These are phyloP conservation scores for Fraxinus sp. DNA, from an alignment of 305 asterid species.

Conservation along the genomic window DNA sequence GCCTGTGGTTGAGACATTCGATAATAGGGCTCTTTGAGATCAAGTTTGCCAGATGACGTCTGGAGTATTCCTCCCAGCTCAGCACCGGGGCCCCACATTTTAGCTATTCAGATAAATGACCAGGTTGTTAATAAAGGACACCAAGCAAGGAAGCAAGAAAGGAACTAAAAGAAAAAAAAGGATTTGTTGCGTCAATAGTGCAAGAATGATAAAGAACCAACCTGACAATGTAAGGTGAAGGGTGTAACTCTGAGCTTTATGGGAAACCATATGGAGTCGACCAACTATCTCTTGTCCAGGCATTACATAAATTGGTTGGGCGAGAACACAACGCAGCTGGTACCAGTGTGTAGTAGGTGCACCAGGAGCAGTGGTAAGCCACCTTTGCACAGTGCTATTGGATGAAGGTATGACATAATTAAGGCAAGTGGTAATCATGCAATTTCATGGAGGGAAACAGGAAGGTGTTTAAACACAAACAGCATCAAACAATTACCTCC, in stretches of 20 bases:
- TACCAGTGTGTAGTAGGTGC: constrained; percentile 98
- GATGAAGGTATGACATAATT: constrained; percentile 17
- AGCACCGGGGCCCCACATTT: constrained; percentile 96
- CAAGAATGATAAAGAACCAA: constrained; percentile 23
- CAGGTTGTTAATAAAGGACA: constrained; percentile 19
- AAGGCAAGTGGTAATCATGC: constrained; percentile 12
- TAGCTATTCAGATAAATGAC: constrained; percentile 41
- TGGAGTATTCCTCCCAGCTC: constrained; percentile 89
- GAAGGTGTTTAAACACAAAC: neutral
- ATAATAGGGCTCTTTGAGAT: constrained; percentile 95
- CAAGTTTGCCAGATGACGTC: constrained; percentile 79
- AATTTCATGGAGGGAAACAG: neutral
- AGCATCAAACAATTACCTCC: constrained; percentile 57
- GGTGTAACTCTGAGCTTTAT: constrained; percentile 93
- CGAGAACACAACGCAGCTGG: constrained; percentile 88
- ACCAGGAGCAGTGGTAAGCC: constrained; percentile 98
- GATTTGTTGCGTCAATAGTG: neutral
- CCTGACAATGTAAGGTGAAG: constrained; percentile 81
- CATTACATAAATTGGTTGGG: constrained; percentile 96
- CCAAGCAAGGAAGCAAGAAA: neutral
- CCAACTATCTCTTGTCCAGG: constrained; percentile 97
- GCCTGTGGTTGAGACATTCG: constrained; percentile 96
- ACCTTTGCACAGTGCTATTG: constrained; percentile 80
- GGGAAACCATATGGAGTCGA: constrained; percentile 81
- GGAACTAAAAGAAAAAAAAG: neutral